phyloP scores from a whole-genome alignment of 2,329 filamentous ascomycete genomes.

The Sordariomycetes sp. region DNA sequence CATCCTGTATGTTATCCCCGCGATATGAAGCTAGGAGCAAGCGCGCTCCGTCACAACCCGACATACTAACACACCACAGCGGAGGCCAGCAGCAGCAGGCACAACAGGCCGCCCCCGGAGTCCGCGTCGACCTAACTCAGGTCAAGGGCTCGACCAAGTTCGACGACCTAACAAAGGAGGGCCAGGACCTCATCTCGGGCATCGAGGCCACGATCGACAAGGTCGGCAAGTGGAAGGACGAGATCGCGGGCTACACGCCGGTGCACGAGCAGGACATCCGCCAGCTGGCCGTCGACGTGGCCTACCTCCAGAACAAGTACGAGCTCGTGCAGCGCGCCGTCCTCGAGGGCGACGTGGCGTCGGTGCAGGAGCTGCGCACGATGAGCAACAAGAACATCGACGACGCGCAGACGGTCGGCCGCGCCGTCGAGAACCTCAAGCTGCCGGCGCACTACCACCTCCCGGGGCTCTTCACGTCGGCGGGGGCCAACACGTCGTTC shows the following conservation, averaged over 20 bases:
- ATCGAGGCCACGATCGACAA: constrained; percentile 73
- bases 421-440: constrained; percentile 63
- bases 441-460: constrained; percentile 50
- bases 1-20: constrained; percentile 17
- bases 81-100: constrained; percentile 2
- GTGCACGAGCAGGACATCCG: constrained; percentile 38
- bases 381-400: constrained; percentile 51
- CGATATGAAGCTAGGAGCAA: background rate
- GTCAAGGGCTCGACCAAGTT: constrained; percentile 83
- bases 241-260: constrained; percentile 60
- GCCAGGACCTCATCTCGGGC: constrained; percentile 66
- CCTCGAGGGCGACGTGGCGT: constrained; percentile 45
- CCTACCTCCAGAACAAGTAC: constrained; percentile 39
- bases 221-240: constrained; percentile 67
- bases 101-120: constrained; percentile 53
- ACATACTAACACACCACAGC: background rate
- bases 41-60: background rate
- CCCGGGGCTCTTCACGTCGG: constrained; percentile 26
- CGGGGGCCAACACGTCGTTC: constrained; percentile 19
- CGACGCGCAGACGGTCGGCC: constrained; percentile 62
- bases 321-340: constrained; percentile 29
- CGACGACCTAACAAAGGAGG: constrained; percentile 73
- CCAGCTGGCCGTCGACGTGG: constrained; percentile 33
- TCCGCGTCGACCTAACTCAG: constrained; percentile 68
- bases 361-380: constrained; percentile 53